Evolutionary conservation across 192 early-diverging fungal species (phyloP), one percentile per base, ranked within the genome.

Genomic region (Backusella australiensis): DNA sequence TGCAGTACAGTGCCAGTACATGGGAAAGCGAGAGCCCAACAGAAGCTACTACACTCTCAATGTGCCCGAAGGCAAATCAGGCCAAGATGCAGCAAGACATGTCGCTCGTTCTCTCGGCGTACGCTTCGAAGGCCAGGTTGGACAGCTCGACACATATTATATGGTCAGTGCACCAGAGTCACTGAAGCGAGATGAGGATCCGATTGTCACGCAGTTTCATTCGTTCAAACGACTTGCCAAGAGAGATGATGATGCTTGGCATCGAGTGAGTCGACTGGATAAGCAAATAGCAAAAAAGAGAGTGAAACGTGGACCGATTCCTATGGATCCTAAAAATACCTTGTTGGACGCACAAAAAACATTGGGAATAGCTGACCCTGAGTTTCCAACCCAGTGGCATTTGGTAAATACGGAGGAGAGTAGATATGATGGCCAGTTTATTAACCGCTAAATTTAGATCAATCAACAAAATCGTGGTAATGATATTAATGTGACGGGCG

Each of bases 401-500:
- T 78, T 95, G 83, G 88, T 94, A 71, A 82, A 32, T 80, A 53
- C 63, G n/a, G 19, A 42, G 1, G 39, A 72, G 3, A 15, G 5
- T 26, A 3, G 67, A 32, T 26, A 67, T 46, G 34, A 21, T 70
- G 15, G 44, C 39, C 15, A 35, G 8, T 38, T 19, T 38, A 46
- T 4, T 26, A 12, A 44, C 21, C 6, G 6, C 15, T 29, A 12
- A 63, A 8, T 63, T 14, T 77, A 78, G 77, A 68, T 78, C 56
- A 80, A 80, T 39, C 69, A 67, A 66, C 41, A 71, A 15, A 29
- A 72, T 52, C 68, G 68, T 15, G 92, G 92, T 3, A 87, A 91
- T 74, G 95, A 96, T 81, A 86, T 96, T 71, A 96, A 96, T 85
- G 87, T 96, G n/a, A 92, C 93, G 2, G 89, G 83, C 7, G 90